Conservation (phyloP, 208 protist genomes). For the Leishmania martiniquensis region DNA sequence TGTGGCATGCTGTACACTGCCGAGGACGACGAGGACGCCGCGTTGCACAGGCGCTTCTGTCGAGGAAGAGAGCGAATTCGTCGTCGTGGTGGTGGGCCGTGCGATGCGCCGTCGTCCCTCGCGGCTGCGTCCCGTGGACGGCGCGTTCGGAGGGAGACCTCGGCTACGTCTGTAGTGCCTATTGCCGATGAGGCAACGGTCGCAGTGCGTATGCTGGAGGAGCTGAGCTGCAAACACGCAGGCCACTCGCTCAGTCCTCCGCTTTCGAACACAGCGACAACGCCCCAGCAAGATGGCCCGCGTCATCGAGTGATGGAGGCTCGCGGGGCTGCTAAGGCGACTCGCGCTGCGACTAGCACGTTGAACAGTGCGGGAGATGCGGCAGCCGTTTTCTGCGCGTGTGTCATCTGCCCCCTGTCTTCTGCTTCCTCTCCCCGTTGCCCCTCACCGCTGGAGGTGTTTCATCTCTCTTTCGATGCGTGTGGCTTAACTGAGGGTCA, state of each 20-base stretch:
- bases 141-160: background rate
- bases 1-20: conserved; percentile 75
- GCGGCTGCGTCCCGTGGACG: background rate
- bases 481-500: conserved; percentile 1
- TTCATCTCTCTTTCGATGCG: background rate
- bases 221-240: background rate
- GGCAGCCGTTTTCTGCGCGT: background rate
- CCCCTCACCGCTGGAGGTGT: background rate
- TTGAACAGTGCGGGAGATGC: background rate
- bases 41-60: conserved; percentile 57
- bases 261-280: background rate
- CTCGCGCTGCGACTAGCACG: background rate
- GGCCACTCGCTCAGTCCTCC: background rate
- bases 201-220: conserved; percentile 13
- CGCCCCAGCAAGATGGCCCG: background rate
- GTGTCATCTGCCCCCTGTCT: background rate
- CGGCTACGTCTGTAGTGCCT: background rate
- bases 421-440: background rate
- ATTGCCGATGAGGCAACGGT: background rate
- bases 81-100: background rate
- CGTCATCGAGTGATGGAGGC: background rate
- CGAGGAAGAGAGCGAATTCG: background rate
- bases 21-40: conserved; percentile 41
- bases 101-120: background rate
- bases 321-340: background rate